Evolutionary conservation across 176 grass and related monocot species (phyloP), one percentile per base, ranked within the genome.

Genomic region (Leersia perrieri): DNA sequence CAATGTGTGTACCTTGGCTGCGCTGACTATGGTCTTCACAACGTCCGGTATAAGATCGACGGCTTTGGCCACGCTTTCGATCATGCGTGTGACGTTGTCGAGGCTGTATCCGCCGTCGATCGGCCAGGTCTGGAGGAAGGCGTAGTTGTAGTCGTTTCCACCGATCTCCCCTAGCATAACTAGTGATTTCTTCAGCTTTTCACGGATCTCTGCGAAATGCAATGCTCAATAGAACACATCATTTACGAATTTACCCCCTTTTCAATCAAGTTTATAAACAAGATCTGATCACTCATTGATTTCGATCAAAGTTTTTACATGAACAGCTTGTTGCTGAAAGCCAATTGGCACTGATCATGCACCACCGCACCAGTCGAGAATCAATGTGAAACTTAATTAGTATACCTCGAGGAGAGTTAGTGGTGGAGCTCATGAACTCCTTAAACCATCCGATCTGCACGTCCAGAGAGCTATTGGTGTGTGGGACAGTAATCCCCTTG

Each of bases 131-230:
- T 87, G 57, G 18, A 85, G 49, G 82, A 94, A 94, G 47, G 76
- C 87, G 74, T 92, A 92, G 81, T 97, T 97, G 82, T 94, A 94
- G 72, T 94, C 89, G 72, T 97, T 94, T 2, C 94, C 94, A 31
- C 91, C 94, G 2, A 94, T 94, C 71, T 97, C 93, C 2, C 90
- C 94, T 1, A 93, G 4, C 77, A 97, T 68, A 58, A 92, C 86
- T 53, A 97, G 81, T 28, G 91, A 85, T 4, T 35, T 53, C 45
- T 60, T 25, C 44, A 81, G 47, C 39, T 79, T 78, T 6, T 76
- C 3, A 13, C 31, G 76, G 76, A 94, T 58, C 33, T 90, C 91
- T 76, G 23, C 33, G n/a, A n/a, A 66, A 41, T 42, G 31, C 38
- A 44, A 30, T 8, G 11, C 49, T 33, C 33, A 28, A 3, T 7